Evolutionary conservation across 2,329 filamentous ascomycete species (phyloP), one percentile per base, ranked within the genome.

Genomic region (Chrysosporium keratinophilum): DNA sequence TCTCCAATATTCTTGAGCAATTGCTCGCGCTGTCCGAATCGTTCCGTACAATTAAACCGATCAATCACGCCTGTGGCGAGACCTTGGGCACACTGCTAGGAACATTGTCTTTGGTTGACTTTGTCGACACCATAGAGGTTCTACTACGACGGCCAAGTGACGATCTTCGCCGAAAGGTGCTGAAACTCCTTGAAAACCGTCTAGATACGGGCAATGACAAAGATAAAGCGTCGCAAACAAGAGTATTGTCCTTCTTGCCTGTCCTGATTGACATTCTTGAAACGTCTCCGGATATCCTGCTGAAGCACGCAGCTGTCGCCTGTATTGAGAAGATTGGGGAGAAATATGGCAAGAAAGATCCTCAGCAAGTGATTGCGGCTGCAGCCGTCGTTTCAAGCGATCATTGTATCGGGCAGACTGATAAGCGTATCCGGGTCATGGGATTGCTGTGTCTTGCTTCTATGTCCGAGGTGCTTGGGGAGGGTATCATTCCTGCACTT

Each of bases 321-420:
- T 97, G 91, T 62, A 84, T 97, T 43, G 90, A 96, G 71, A 87
- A 88, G 68, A 94, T 98, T 58, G 81, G 87, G 1, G 90, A 96
- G 70, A 91, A 91, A 67, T 97, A 95, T 67, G 94, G 93, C 60
- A 94, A 93, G 75, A 94, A 90, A 67, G 87, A 95, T 63, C 77
- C 85, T 1, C 81, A 85, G 60, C 83, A 82, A 43, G 85, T 95
- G 43, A 77, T 85, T 23, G 79, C 80, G 3, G 85, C 89, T 4
- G 88, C 89, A 3, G 76, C 82, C 56, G 85, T 84, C 1, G 85
- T 98, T 62, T 83, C 87, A 37, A 83, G 89, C 41, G 74, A 82
- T 52, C 76, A 85, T 59, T 91, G 88, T 58, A 78, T 97, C 47
- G 87, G 85, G 37, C 84, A 86, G 65, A 70, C 77, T 11, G 86